Percentiles rank a stretch among this genome's conserved stretches.
phyloP scores from a whole-genome alignment of 2,329 filamentous ascomycete genomes.

The Claviceps humidiphila region DNA sequence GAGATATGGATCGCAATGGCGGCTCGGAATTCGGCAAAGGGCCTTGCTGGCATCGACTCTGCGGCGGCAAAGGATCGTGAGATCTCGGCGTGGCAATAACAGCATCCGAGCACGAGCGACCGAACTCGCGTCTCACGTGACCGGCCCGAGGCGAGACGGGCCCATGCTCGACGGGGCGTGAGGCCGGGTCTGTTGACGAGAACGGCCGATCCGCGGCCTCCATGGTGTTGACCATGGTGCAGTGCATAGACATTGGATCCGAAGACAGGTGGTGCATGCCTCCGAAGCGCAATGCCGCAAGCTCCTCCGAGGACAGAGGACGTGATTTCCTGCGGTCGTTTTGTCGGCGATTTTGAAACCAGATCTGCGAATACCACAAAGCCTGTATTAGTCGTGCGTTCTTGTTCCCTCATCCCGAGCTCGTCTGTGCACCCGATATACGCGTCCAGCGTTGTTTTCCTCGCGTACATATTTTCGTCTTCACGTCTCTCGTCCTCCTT shows the following conservation, averaged over 20 bases:
- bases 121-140: constrained; percentile 4
- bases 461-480: background rate
- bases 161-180: constrained; percentile 13
- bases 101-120: constrained; percentile 9
- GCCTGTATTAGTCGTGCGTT: background rate
- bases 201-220: constrained; percentile 13
- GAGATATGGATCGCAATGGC: constrained; percentile 18
- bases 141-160: constrained; percentile 12
- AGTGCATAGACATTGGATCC: constrained; percentile 23
- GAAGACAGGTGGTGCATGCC: constrained; percentile 38
- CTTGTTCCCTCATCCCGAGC: background rate
- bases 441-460: background rate
- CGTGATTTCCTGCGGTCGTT: constrained; percentile 83
- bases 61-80: constrained; percentile 6
- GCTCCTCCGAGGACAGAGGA: constrained; percentile 65
- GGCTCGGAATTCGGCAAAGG: constrained; percentile 17
- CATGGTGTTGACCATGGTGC: constrained; percentile 12
- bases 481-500: background rate
- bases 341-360: constrained; percentile 93
- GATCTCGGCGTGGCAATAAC: constrained; percentile 15
- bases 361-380: constrained; percentile 49
- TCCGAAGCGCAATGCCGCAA: constrained; percentile 46
- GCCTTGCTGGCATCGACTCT: constrained; percentile 14
- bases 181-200: constrained; percentile 15
- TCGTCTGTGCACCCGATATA: background rate